Conservation (phyloP, 805 yeast genomes). For the Candida sonorensis region DNA sequence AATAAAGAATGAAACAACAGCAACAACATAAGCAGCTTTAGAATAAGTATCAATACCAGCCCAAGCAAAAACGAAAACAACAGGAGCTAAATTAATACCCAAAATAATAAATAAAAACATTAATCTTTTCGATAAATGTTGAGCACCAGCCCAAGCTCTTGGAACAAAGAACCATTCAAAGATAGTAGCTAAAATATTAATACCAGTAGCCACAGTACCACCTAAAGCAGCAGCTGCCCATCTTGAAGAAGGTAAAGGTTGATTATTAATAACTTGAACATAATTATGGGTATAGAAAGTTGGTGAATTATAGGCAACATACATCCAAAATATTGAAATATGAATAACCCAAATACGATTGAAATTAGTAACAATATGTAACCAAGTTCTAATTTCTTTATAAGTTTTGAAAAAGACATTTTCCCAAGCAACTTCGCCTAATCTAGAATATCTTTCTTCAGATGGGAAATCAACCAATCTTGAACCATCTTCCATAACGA, state of each 20-base stretch:
- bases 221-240: conserved; percentile 94
- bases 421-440: conserved; percentile 91
- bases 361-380: conserved; percentile 89
- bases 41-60: conserved; percentile 64
- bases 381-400: conserved; percentile 95
- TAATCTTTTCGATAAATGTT: conserved; percentile 85
- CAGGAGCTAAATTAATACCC: conserved; percentile 73
- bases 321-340: conserved; percentile 88
- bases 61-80: conserved; percentile 77
- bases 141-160: conserved; percentile 99
- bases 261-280: conserved; percentile 73
- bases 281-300: conserved; percentile 84
- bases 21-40: conserved; percentile 66
- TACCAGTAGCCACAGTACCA: conserved; percentile 76
- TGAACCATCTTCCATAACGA: conserved; percentile 85
- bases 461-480: conserved; percentile 85
- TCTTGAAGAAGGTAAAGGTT: conserved; percentile 82
- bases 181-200: conserved; percentile 82
- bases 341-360: conserved; percentile 98
- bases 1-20: conserved; percentile 84
- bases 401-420: conserved; percentile 93
- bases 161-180: conserved; percentile 97
- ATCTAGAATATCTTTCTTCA: conserved; percentile 79
- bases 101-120: conserved; percentile 64
- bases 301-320: conserved; percentile 88